Conservation (phyloP, 352 stramenopile genomes). For the Pseudoperonospora humuli region DNA sequence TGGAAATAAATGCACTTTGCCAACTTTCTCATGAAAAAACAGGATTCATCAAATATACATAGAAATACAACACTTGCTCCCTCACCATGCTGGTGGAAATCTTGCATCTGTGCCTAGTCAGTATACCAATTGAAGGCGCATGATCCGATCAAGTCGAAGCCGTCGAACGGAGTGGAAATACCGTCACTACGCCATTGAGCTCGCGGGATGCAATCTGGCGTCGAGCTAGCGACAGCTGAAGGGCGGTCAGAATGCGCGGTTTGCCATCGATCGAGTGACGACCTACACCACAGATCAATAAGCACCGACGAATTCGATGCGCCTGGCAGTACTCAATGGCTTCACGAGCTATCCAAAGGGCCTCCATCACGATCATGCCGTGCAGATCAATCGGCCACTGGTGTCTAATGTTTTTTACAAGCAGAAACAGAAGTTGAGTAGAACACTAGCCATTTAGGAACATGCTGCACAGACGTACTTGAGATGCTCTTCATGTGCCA, state of each 20-base stretch:
- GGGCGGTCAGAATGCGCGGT: slow-evolving; percentile 45
- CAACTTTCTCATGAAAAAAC: no score
- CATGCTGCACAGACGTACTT: slow-evolving; percentile 25
- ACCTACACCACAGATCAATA: slow-evolving; percentile 55
- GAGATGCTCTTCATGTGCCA: slow-evolving; percentile 38
- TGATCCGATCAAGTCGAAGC: slow-evolving; percentile 7
- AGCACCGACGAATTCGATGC: slow-evolving; percentile 51
- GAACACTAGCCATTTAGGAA: slow-evolving; percentile 9
- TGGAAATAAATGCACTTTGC: no score
- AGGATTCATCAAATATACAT: no score
- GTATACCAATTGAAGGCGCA: no score
- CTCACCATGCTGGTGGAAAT: no score
- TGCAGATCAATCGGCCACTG: slow-evolving; percentile 54
- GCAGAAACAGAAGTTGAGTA: slow-evolving; percentile 9
- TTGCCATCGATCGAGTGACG: slow-evolving; percentile 66
- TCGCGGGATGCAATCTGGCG: slow-evolving; percentile 52
- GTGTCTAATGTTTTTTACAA: slow-evolving; percentile 25
- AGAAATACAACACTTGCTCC: no score
- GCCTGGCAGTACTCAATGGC: slow-evolving; percentile 49
- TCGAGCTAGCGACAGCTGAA: slow-evolving; percentile 52
- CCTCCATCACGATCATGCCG: slow-evolving; percentile 59
- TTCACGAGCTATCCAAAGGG: slow-evolving; percentile 46
- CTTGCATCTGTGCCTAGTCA: no score
- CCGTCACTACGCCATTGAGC: slow-evolving; percentile 44
- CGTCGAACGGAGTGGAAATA: slow-evolving; percentile 54